Conservation (phyloP, 768 basidiomycete genomes). For the Termitomyces bulborhizus region DNA sequence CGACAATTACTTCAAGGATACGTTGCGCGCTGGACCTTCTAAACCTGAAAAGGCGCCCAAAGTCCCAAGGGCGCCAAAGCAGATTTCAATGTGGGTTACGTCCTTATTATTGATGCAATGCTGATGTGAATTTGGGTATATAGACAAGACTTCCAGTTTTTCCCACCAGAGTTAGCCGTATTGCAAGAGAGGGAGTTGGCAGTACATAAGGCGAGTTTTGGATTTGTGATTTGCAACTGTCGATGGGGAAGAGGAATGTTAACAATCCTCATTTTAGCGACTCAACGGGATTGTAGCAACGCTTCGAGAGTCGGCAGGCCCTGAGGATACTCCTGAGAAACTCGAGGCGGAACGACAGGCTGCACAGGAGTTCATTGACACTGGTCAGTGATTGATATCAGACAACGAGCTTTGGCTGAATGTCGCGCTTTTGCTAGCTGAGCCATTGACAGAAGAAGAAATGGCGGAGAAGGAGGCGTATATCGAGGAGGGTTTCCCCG, state of each 20-base stretch:
- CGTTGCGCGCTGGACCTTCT: slow-evolving; percentile 71
- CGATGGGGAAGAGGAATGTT: background rate
- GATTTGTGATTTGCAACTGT: too few relatives aligned
- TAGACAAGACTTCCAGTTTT: slow-evolving; percentile 97
- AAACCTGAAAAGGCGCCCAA: slow-evolving; percentile 81
- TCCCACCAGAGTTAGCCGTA: slow-evolving; percentile 70
- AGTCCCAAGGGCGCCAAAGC: slow-evolving; percentile 81
- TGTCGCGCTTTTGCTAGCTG: slow-evolving; percentile 43
- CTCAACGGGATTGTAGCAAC: slow-evolving; percentile 63
- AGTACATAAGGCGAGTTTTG: slow-evolving; percentile 57
- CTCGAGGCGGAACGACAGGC: slow-evolving; percentile 74
- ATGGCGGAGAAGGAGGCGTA: slow-evolving; percentile 73
- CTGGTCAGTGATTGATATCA: slow-evolving; percentile 36
- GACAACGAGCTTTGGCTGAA: background rate
- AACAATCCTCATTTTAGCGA: slow-evolving; percentile 31
- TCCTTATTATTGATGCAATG: background rate
- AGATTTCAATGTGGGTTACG: slow-evolving; percentile 65
- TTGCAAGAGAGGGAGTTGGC: slow-evolving; percentile 86
- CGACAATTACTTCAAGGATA: slow-evolving; percentile 93
- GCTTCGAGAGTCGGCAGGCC: slow-evolving; percentile 56
- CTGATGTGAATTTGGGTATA: background rate
- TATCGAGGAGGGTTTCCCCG: slow-evolving; percentile 72
- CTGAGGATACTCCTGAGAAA: slow-evolving; percentile 77
- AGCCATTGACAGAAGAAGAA: slow-evolving; percentile 88
- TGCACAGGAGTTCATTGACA: slow-evolving; percentile 87